Evolutionary conservation across 176 grass and related monocot genomes (phyloP), one percentile per base, ranked within the genome.

Genomic region (Carex littledalei): DNA sequence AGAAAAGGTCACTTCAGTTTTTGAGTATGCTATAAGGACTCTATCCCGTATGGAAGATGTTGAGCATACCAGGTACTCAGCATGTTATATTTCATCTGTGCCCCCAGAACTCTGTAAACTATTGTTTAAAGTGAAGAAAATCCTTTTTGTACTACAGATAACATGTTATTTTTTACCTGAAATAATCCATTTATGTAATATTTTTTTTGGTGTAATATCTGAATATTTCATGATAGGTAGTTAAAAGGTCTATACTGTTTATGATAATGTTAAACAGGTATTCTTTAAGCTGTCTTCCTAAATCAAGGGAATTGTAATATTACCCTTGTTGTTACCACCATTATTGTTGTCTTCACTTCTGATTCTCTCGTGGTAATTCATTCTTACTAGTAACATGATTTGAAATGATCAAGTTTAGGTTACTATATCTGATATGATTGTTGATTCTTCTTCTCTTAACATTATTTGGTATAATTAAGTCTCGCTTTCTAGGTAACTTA

Each of bases 1-100:
- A 87, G 91, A 98, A 92, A 89, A 95, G 69, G 87, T 87, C 54
- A 89, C 90, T 63, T 94, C 93, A 82, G 89, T 98, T 88, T 95
- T 98, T 89, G 87, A 95, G 78, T 86, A 93, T 75, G 95, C 93
- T 88, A 81, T 94, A 81, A 94, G 91, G 90, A 87, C 85, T 92
- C 89, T 98, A 58, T 98, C 93, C 60, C 85, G 87, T 85, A 87
- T 81, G 68, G 95, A 98, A 82, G 77, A 91, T 94, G 54, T 86
- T 15, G 14, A 22, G 4, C 86, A 91, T 72, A 81, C 89, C 85
- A 88, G 73, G 94, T 97, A 85, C 39, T 66, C 9, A n/a, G 22
- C 21, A 3, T 12, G 43, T 17, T 11, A 67, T 67, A 52, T 82
- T 82, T 26, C 63, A 24, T 22, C 49, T 66, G 26, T 66, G 22